Base-by-base conservation (phyloP, 495 filamentous ascomycete species). In the Echria macrotheca region DNA sequence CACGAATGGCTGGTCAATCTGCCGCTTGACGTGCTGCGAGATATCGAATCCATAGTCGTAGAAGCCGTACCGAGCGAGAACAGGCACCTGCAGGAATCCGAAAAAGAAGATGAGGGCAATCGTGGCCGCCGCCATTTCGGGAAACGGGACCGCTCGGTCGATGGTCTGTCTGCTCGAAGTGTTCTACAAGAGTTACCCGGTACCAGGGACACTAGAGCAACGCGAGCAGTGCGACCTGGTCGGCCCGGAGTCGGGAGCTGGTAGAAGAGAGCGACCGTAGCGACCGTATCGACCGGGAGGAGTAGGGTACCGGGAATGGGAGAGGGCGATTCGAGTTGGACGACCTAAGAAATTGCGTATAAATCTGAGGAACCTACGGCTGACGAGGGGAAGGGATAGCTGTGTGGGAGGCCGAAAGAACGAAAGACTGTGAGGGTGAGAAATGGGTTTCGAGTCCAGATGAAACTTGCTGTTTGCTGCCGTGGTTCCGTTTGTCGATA, bases 21-120 rank as follows among this genome's bases (percentile, higher is more conserved):
- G 54, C 15, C 63, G 63, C 31, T 57, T 61, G 26, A 64, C 36
- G 19, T 51, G 44, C 14, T 14, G 46, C 12, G 52, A 45, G 28
- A 59, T 52, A 52, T 66, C 63, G 45, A 69, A 65, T 11, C 71
- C 69, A 50, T 73, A 75, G 50, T 72, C 50, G 46, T 75, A 75
- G 45, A 47, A 15, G 9, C 35, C 19, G 43, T 60, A 52, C 14
- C 58, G 60, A 36, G 35, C 50, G 31, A 58, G 12, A 14, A 45
- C 41, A 15, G 33, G 26, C 28, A 31, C 7, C 28, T 6, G 28
- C 28, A 31, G 12, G 28, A 31, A 6, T 6, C 7, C 28, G 7
- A 31, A 28, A 19, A 53, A 44, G 25, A 52, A 5, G 11, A 42
- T 14, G 23, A 53, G 26, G 24, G 52, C 17, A 18, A 49, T 17